phyloP scores from a whole-genome alignment of 495 filamentous ascomycete genomes.

The Neurospora tetrasperma region DNA sequence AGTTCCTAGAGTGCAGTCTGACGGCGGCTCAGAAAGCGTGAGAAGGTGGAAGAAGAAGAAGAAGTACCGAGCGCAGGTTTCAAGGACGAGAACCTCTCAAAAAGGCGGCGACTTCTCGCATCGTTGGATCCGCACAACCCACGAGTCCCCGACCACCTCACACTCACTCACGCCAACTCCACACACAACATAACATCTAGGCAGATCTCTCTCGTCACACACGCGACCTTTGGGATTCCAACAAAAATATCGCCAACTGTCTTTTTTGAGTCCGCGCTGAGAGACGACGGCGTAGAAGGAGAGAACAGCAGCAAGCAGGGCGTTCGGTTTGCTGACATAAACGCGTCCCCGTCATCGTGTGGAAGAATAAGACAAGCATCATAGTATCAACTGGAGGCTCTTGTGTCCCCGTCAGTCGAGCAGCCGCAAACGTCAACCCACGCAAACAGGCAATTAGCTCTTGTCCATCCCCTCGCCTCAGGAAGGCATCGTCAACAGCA shows the following conservation, averaged over 20 bases:
- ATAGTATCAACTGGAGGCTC: neutral
- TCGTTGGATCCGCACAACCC: neutral
- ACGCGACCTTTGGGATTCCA: neutral
- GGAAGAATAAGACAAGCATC: neutral
- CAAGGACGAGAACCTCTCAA: neutral
- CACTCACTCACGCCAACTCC: neutral
- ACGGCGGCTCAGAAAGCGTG: slow-evolving; percentile 1
- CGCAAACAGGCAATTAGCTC: neutral
- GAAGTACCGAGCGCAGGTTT: neutral
- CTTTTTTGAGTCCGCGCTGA: neutral
- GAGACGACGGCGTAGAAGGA: neutral
- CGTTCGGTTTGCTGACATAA: neutral
- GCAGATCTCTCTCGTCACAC: neutral
- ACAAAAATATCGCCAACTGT: neutral
- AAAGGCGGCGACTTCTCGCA: neutral
- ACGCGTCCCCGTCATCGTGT: neutral
- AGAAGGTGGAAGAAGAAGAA: slow-evolving; percentile 1
- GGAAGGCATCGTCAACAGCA: neutral
- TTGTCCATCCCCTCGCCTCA: neutral
- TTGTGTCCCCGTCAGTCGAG: neutral
- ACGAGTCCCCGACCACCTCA: neutral
- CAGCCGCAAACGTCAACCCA: neutral
- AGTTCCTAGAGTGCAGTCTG: neutral
- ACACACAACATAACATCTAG: neutral
- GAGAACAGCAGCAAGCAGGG: neutral